phyloP scores from a whole-genome alignment of 805 yeast species.

The Wickerhamiella domercqiae region DNA sequence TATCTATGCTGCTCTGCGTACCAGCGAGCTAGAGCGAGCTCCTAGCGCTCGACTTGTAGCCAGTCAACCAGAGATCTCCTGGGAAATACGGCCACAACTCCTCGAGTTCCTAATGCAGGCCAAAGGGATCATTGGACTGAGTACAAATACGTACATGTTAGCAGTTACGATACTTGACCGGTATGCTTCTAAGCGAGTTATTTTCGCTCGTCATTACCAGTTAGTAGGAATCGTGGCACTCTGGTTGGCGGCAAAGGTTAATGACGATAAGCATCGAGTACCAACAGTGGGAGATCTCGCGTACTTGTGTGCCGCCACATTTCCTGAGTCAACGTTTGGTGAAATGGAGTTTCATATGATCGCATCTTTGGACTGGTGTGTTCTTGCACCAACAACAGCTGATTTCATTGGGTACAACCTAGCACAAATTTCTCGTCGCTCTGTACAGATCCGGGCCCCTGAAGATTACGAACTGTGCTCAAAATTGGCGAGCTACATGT shows the following conservation, averaged over 20 bases:
- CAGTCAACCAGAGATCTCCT: conserved; percentile 76
- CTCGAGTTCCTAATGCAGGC: conserved; percentile 65
- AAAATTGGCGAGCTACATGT: conserved; percentile 21
- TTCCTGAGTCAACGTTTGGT: conserved; percentile 42
- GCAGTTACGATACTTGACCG: conserved; percentile 72
- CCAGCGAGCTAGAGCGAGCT: conserved; percentile 13
- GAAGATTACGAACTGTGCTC: conserved; percentile 7
- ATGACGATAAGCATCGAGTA: conserved; percentile 56
- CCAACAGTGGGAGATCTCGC: conserved; percentile 62
- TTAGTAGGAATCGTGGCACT: conserved; percentile 80
- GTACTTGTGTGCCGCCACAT: conserved; percentile 51
- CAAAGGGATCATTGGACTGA: conserved; percentile 44
- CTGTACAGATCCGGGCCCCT: conserved; percentile 6
- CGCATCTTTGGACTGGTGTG: conserved; percentile 55
- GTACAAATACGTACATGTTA: conserved; percentile 50
- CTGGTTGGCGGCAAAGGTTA: conserved; percentile 84
- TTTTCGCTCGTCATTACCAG: conserved; percentile 74
- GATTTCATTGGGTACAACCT: conserved; percentile 27
- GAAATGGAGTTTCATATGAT: conserved; percentile 71
- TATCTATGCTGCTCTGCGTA: conserved; percentile 8
- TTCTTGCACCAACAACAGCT: conserved; percentile 46
- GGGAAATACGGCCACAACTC: conserved; percentile 55
- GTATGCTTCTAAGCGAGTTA: conserved; percentile 77
- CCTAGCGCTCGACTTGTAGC: conserved; percentile 54
- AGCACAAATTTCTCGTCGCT: conserved; percentile 7